Evolutionary conservation across 2,329 filamentous ascomycete species (phyloP).

Genomic region (Fusarium protoensiforme): DNA sequence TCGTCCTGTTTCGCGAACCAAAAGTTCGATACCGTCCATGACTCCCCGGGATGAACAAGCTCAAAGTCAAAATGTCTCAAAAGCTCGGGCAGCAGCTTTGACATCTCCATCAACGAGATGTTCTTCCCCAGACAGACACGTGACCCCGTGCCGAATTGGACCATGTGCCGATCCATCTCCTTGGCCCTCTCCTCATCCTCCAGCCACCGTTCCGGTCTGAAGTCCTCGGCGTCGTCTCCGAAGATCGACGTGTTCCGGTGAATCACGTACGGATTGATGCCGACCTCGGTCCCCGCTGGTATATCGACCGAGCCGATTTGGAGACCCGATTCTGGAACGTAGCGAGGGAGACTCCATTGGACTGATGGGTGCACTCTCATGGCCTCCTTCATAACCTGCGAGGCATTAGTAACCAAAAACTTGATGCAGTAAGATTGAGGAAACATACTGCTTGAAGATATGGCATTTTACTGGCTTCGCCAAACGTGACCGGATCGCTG

Average conservation of each 20-base stretch:
- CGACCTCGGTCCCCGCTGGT: conserved; percentile 3
- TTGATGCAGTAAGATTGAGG: not conserved
- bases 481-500: conserved; percentile 7
- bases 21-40: conserved; percentile 2
- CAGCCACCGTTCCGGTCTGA: conserved; percentile 8
- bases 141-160: conserved; percentile 6
- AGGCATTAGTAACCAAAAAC: not conserved
- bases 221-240: conserved; percentile 1
- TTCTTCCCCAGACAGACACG: conserved; percentile 6
- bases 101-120: conserved; percentile 14
- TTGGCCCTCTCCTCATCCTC: not conserved
- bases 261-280: conserved; percentile 6
- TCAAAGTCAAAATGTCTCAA: conserved; percentile 7
- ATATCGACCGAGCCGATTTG: not conserved
- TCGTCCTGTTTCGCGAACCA: conserved; percentile 3
- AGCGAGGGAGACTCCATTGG: conserved; percentile 10
- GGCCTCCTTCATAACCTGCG: conserved; percentile 10
- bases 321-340: not conserved
- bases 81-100: conserved; percentile 7
- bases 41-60: not conserved
- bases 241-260: conserved; percentile 3
- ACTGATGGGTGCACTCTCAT: conserved; percentile 10
- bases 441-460: conserved; percentile 9
- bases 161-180: conserved; percentile 2
- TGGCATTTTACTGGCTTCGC: conserved; percentile 5